Percentiles rank a stretch among this genome's conserved stretches.
These are phyloP conservation scores for Inonotus obliquus DNA, from an alignment of 1,284 basidiomycete genomes.

Conservation along the genomic window DNA sequence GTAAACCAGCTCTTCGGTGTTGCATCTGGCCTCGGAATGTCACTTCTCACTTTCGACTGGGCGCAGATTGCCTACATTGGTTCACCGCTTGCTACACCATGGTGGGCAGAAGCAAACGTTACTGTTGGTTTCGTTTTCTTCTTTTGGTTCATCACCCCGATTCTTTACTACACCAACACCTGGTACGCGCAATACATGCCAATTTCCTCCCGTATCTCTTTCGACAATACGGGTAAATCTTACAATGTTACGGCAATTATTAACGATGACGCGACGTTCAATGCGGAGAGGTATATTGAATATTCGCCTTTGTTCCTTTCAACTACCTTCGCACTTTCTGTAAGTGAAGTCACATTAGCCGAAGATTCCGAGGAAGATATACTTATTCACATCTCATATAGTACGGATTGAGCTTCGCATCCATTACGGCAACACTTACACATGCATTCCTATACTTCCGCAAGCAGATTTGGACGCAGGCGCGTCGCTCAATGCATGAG, in stretches of 20 bases:
- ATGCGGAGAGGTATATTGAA: conserved; percentile 43
- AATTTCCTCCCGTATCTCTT: conserved; percentile 36
- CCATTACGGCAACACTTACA: conserved; percentile 27
- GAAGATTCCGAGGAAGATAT: not conserved
- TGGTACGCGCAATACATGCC: conserved; percentile 39
- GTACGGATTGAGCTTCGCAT: conserved; percentile 22
- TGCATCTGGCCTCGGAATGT: conserved; percentile 72
- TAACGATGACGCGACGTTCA: conserved; percentile 46
- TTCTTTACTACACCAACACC: conserved; percentile 31
- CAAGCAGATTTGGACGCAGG: conserved; percentile 30
- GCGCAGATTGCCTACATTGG: conserved; percentile 61
- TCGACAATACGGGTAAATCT: conserved; percentile 31
- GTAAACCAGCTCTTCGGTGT: conserved; percentile 81
- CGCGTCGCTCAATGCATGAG: conserved; percentile 22
- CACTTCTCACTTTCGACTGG: conserved; percentile 71
- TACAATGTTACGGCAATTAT: conserved; percentile 46
- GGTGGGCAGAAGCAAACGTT: conserved; percentile 82
- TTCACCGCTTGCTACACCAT: conserved; percentile 58
- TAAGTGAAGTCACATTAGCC: conserved; percentile 35
- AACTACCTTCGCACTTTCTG: conserved; percentile 50
- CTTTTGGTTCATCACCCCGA: conserved; percentile 48
- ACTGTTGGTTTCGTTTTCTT: conserved; percentile 74
- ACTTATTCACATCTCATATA: not conserved
- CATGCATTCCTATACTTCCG: conserved; percentile 35
- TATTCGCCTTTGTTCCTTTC: conserved; percentile 67